Base-by-base conservation (phyloP, 805 yeast genomes). In the Cyberlindnera saturnus region DNA sequence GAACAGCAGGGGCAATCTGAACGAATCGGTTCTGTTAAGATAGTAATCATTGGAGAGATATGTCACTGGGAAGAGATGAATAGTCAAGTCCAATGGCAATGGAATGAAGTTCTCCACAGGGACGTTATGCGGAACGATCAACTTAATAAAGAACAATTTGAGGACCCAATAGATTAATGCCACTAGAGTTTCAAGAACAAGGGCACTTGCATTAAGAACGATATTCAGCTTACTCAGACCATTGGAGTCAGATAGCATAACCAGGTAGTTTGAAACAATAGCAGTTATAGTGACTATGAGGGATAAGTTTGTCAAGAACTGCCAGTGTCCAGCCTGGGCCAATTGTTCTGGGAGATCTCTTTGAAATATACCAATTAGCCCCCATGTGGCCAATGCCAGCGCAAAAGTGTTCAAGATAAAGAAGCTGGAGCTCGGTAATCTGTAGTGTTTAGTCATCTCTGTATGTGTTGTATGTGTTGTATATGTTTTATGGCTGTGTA, bases 301-400 rank as follows among this genome's bases (percentile, higher is more conserved):
- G 8, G 83, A 74, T n/a, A 82, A 53, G 56, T 82, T 83, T 4
- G 93, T 85, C 40, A 84, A 66, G 57, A 85, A 85, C 56, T 85
- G 91, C 63, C 72, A 73, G 44, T 77, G 84, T 2, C 91, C 91
- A 1, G 81, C 91, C 18, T 63, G 60, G 2, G 55, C 65, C 23
- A 83, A 60, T 32, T 62, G 65, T 1, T 62, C 65, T 1, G 89
- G 88, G 20, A 84, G 61, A 13, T 55, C 43, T 17, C 49, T 41
- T 5, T 14, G 7, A 23, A 26, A 15, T 10, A 36, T 23, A 15
- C 19, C 17, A 15, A 11, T 3, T 15, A 36, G 14, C 13, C 38
- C 38, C 38, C 38, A 36, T 6, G 18, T 5, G 8, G 17, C 13
- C 14, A 36, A 9, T 15, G 38, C 8, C 16, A 36, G 38, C 11